Base-by-base conservation (phyloP, 495 filamentous ascomycete species). In the Astrothelium subdiscretum region DNA sequence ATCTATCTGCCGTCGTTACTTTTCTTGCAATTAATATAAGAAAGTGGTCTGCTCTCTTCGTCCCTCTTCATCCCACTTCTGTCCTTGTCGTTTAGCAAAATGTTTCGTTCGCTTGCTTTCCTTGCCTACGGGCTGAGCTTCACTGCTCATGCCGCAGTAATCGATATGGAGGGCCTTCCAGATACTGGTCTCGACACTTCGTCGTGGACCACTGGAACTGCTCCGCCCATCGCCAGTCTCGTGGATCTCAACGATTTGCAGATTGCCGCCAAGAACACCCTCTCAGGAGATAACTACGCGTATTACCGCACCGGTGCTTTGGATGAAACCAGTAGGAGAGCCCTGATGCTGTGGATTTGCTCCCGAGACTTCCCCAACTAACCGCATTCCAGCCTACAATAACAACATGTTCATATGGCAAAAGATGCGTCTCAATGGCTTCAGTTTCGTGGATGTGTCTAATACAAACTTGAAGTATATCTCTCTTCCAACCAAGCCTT, bases 151-250 rank as follows among this genome's bases (percentile, higher is more conserved):
- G 58, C 58, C 13, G 58, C 22, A 40, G 58, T 43, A 2, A 60
- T 60, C 31, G 58, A 60, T 31, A 60, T 44, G 35, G 58, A 60
- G n/a, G 58, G 58, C 13, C 58, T 60, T 31, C 58, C 31, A 42
- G 58, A 60, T 18, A 60, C 58, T 26, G 58, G 58, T 5, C 58
- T 60, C 18, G 58, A 60, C 29, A 60, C 58, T 18, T 60, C 58
- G 3, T 29, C 24, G 26, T 60, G 58, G 58, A 60, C 58, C 8
- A 42, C 35, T 42, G 58, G 58, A 26, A 40, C 24, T 24, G 35
- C 42, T 15, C 58, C 58, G 8, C 32, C 58, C 2, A 40, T 60
- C 26, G 20, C 58, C 15, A 32, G 43, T 42, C 24, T 60, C 10
- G 58, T 60, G 12, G 42, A 60, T 26, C 35, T 44, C 58, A 35